Conservation (phyloP, 2,329 filamentous ascomycete species). For the Cladorrhinum sp. region DNA sequence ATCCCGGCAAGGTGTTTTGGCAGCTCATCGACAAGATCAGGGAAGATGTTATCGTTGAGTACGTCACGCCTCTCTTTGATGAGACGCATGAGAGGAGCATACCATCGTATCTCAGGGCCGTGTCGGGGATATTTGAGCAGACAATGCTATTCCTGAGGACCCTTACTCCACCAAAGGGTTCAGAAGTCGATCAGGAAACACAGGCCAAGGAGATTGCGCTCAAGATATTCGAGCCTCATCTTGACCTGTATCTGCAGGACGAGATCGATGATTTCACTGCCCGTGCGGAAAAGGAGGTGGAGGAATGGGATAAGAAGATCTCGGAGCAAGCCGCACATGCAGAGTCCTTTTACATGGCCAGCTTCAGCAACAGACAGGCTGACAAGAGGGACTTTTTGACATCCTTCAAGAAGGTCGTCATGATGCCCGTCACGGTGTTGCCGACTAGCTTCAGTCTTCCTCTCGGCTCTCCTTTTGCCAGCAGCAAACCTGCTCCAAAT, state of each 20-base stretch:
- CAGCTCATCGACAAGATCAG: constrained; percentile 77
- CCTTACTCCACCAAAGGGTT: constrained; percentile 63
- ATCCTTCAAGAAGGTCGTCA: constrained; percentile 97
- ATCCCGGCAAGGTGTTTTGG: constrained; percentile 67
- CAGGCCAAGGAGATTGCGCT: constrained; percentile 66
- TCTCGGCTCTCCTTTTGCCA: constrained; percentile 55
- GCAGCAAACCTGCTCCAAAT: constrained; percentile 35
- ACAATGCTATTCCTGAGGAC: constrained; percentile 72
- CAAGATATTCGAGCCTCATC: constrained; percentile 81
- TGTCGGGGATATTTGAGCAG: constrained; percentile 86
- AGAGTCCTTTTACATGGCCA: constrained; percentile 95
- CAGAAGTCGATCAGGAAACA: constrained; percentile 50
- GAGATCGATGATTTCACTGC: constrained; percentile 83
- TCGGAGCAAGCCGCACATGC: constrained; percentile 85
- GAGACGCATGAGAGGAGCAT: constrained; percentile 76
- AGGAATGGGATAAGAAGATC: constrained; percentile 85
- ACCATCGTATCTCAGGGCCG: constrained; percentile 76
- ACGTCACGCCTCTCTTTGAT: constrained; percentile 80
- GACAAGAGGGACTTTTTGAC: constrained; percentile 95
- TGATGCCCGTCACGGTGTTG: constrained; percentile 95
- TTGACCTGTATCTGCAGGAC: constrained; percentile 90
- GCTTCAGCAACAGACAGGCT: constrained; percentile 88
- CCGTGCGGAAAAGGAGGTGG: constrained; percentile 73
- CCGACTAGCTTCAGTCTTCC: constrained; percentile 56
- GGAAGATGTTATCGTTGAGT: constrained; percentile 82